Evolutionary conservation across 106 monocot species (phyloP), one percentile per base, ranked within the genome.

Genomic region (Dendrobium nobile): DNA sequence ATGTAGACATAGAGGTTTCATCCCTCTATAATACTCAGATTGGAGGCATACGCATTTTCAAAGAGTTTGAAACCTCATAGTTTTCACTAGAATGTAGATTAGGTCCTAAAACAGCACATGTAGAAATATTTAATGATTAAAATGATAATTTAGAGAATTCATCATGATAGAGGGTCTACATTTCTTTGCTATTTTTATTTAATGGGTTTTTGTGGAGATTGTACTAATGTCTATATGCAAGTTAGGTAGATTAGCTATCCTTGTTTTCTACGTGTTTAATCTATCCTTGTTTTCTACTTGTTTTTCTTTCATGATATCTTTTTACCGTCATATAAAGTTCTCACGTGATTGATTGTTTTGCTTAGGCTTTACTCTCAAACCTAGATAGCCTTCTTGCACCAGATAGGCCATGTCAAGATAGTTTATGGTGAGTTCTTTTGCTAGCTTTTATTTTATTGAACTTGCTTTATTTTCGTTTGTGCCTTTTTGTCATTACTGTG

Each of bases 381-480:
- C 78, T 96, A 84, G 96, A 96, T 76, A 81, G 56, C 41, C 83
- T 93, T 82, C 86, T 96, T 86, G 90, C 93, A 15, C 93, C 96
- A 45, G 83, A 96, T 83, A 90, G 83, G 68, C 96, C 96, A 75
- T 96, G 93, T 80, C 87, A 96, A 54, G 82, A 67, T 79, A 82
- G 96, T 81, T 83, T 96, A 80, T 96, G 96, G 96, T 96, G 84
- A 88, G 91, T 44, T 31, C 78, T 74, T 40, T 22, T 81, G 41
- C 18, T 54, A 43, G 44, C 43, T 61, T 47, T 82, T 0, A 54
- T 9, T 15, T 9, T 9, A 19, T 27, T 80, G n/a, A 2, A 48
- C 54, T 51, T 13, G 13, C 51, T 56, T 73, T 43, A 43, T 51
- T 68, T 41, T 48, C 41, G 44, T 42, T 33, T 61, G 31, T 55